Percentiles rank a stretch among this genome's conserved stretches.
phyloP scores from a whole-genome alignment of 352 stramenopile species.

The Phytophthora idaei region DNA sequence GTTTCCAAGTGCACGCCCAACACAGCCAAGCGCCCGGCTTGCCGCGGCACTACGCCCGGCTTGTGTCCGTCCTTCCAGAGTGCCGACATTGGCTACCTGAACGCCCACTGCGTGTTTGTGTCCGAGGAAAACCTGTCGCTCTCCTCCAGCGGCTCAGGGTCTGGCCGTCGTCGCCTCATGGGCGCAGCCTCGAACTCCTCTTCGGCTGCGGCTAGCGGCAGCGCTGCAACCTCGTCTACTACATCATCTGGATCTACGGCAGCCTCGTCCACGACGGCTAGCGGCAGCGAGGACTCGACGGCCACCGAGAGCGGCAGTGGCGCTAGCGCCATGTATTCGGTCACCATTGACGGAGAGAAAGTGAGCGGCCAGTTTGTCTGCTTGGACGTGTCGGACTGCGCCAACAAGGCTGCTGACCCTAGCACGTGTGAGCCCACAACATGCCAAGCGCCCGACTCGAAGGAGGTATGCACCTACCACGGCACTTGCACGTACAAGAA shows the following conservation, averaged over 20 bases:
- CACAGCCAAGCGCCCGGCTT: constrained; percentile 74
- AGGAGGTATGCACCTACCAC: constrained; percentile 68
- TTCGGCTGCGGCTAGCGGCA: constrained; percentile 16
- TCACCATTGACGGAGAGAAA: constrained; percentile 55
- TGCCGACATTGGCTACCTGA: constrained; percentile 71
- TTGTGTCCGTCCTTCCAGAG: constrained; percentile 85
- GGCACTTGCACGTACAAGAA: constrained; percentile 77
- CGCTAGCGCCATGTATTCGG: constrained; percentile 48
- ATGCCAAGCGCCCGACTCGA: constrained; percentile 48
- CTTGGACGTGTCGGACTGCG: constrained; percentile 62
- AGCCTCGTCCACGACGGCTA: constrained; percentile 6
- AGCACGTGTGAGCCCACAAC: constrained; percentile 42
- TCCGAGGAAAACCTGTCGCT: constrained; percentile 51
- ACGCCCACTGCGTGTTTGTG: constrained; percentile 85
- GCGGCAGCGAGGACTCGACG: constrained; percentile 24
- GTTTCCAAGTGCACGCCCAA: constrained; percentile 85
- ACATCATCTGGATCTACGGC: constrained; percentile 7
- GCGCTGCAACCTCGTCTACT: constrained; percentile 7
- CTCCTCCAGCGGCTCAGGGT: constrained; percentile 32
- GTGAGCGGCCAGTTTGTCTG: constrained; percentile 65
- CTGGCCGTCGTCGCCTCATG: constrained; percentile 28
- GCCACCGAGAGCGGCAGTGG: constrained; percentile 33
- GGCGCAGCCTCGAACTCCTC: constrained; percentile 17
- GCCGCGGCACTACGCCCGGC: constrained; percentile 66
- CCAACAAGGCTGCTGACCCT: constrained; percentile 58